Evolutionary conservation across 202 grass and related monocot genomes (phyloP).

Genomic region (Tripidium arundinaceum): DNA sequence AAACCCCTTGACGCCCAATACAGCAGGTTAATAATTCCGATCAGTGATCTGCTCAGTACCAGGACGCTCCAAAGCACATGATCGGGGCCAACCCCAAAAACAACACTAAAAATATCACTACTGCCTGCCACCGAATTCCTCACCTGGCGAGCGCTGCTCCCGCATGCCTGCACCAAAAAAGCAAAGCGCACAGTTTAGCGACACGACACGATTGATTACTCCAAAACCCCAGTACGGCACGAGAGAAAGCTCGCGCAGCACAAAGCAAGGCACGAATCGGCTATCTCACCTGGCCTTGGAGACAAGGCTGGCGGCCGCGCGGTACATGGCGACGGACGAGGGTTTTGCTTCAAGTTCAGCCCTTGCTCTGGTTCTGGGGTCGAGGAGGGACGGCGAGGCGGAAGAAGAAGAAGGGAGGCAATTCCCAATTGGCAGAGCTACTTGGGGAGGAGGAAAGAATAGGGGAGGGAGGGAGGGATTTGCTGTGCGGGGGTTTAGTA

Average conservation of each 20-base stretch:
- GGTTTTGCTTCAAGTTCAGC: background rate
- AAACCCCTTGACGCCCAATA: slow-evolving; percentile 7
- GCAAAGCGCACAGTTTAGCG: slow-evolving; percentile 13
- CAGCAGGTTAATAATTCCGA: background rate
- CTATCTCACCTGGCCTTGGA: slow-evolving; percentile 47
- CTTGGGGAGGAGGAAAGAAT: slow-evolving; percentile 33
- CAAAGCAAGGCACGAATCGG: background rate
- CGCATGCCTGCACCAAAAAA: slow-evolving; percentile 33
- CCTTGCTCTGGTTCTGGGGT: background rate
- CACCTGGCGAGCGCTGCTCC: slow-evolving; percentile 45
- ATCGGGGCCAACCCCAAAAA: background rate
- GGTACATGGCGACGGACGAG: slow-evolving; percentile 39
- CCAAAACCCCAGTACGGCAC: background rate
- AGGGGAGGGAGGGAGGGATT: background rate
- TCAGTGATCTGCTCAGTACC: background rate
- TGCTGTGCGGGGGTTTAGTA: slow-evolving; percentile 35
- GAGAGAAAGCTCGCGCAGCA: background rate
- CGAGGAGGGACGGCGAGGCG: slow-evolving; percentile 9
- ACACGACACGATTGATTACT: background rate
- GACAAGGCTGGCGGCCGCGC: slow-evolving; percentile 40
- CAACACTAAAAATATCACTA: background rate
- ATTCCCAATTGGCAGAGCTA: background rate
- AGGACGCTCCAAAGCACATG: background rate
- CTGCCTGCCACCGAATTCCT: slow-evolving; percentile 7
- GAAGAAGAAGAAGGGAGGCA: background rate